Percentiles rank a stretch among this genome's conserved stretches.
These are phyloP conservation scores for Podospora tetraspora DNA, from an alignment of 495 filamentous ascomycete species.

Conservation along the genomic window DNA sequence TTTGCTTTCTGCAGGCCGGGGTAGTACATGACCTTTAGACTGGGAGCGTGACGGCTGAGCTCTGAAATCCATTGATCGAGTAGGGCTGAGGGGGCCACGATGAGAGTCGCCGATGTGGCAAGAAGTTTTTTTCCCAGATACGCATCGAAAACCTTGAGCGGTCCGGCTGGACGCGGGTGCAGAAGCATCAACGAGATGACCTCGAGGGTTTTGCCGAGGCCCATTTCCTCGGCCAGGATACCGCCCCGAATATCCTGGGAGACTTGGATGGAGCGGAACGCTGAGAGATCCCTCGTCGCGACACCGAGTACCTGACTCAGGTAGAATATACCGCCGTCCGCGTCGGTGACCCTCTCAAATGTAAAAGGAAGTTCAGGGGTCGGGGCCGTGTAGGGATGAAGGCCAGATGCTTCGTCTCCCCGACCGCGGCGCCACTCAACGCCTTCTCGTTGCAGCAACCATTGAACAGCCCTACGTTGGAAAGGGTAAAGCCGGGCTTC, in stretches of 20 bases:
- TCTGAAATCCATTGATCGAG: slow-evolving; percentile 85
- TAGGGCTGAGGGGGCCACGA: slow-evolving; percentile 78
- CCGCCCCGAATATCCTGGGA: slow-evolving; percentile 53
- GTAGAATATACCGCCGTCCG: slow-evolving; percentile 27
- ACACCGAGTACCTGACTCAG: slow-evolving; percentile 62
- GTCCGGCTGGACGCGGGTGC: slow-evolving; percentile 41
- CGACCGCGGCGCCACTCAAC: slow-evolving; percentile 27
- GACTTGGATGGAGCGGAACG: slow-evolving; percentile 34
- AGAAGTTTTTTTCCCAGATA: slow-evolving; percentile 36
- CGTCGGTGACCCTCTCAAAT: slow-evolving; percentile 25
- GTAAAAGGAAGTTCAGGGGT: slow-evolving; percentile 13
- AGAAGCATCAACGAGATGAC: slow-evolving; percentile 69
- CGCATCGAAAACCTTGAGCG: slow-evolving; percentile 18
- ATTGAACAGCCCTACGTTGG: slow-evolving; percentile 41
- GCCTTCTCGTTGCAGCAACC: slow-evolving; percentile 43
- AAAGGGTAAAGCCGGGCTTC: slow-evolving; percentile 40
- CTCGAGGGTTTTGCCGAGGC: slow-evolving; percentile 91
- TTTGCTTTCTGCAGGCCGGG: slow-evolving; percentile 43
- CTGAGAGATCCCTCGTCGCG: slow-evolving; percentile 47
- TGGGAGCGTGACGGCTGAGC: slow-evolving; percentile 55
- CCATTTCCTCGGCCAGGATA: slow-evolving; percentile 92
- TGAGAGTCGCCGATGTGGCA: slow-evolving; percentile 64
- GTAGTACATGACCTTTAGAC: slow-evolving; percentile 37
- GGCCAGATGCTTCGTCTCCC: slow-evolving; percentile 8
- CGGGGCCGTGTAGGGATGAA: slow-evolving; percentile 12